These are phyloP conservation scores for Craterostigma plantagineum DNA, from an alignment of 257 asterid genomes.

Conservation along the genomic window DNA sequence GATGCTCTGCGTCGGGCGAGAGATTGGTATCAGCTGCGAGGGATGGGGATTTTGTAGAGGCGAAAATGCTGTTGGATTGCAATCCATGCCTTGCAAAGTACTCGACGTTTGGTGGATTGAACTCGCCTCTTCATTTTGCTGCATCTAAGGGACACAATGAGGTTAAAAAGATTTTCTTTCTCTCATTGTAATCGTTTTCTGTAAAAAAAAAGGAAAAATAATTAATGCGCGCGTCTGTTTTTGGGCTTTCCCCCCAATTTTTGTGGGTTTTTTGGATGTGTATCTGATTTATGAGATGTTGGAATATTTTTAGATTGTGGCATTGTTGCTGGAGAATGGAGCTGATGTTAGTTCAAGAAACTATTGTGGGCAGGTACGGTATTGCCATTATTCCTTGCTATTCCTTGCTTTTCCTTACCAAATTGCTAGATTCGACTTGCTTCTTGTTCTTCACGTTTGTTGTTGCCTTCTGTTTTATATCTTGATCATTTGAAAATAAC, in stretches of 20 bases:
- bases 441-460: too few relatives aligned
- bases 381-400: too few relatives aligned
- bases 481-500: too few relatives aligned
- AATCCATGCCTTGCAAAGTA: conserved; percentile 88
- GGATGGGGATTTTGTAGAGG: conserved; percentile 96
- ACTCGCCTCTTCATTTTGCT: conserved; percentile 95
- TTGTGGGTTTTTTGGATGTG: conserved; percentile 3
- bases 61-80: conserved; percentile 94
- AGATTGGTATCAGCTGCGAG: conserved; percentile 97
- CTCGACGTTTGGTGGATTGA: conserved; percentile 94
- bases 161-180: conserved; percentile 16
- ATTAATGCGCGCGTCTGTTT: background rate
- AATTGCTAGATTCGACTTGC: too few relatives aligned
- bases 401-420: too few relatives aligned
- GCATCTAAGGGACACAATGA: conserved; percentile 96
- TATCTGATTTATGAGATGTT: conserved; percentile 13
- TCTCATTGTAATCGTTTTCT: background rate
- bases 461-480: too few relatives aligned
- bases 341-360: conserved; percentile 96
- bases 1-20: conserved; percentile 99
- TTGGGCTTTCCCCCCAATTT: background rate
- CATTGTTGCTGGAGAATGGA: conserved; percentile 86
- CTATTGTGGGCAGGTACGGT: conserved; percentile 66
- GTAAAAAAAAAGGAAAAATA: background rate
- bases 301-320: conserved; percentile 57